phyloP scores from a whole-genome alignment of 768 basidiomycete genomes.

The Harrya chromipes region DNA sequence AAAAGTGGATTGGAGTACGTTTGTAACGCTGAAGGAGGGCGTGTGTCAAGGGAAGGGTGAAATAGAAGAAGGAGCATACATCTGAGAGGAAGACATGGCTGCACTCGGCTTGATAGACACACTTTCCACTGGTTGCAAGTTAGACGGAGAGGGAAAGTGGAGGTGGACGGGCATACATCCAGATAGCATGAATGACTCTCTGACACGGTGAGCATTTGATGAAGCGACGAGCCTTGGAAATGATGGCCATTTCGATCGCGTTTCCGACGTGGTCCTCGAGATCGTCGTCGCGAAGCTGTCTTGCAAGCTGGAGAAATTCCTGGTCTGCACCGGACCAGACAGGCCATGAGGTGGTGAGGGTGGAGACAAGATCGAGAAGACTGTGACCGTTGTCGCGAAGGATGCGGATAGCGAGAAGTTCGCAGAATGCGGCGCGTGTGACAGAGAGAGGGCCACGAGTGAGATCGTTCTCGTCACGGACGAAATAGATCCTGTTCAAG shows the following conservation, averaged over 20 bases:
- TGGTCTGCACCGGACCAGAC: constrained; percentile 75
- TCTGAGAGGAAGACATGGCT: constrained; percentile 89
- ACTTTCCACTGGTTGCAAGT: constrained; percentile 62
- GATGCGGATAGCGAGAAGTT: constrained; percentile 80
- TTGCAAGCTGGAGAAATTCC: constrained; percentile 52
- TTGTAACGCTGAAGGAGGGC: constrained; percentile 78
- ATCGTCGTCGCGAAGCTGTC: constrained; percentile 65
- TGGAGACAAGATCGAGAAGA: constrained; percentile 64
- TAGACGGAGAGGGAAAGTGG: constrained; percentile 2
- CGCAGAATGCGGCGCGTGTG: constrained; percentile 81
- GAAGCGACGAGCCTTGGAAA: constrained; percentile 83
- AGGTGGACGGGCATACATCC: constrained; percentile 50
- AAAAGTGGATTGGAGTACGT: constrained; percentile 86
- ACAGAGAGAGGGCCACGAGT: constrained; percentile 65
- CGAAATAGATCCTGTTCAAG: constrained; percentile 82
- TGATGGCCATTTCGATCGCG: constrained; percentile 89
- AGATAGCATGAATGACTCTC: constrained; percentile 83
- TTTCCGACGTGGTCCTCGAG: constrained; percentile 82
- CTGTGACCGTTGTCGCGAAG: constrained; percentile 70
- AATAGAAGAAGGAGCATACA: constrained; percentile 39
- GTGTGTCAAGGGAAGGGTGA: background rate
- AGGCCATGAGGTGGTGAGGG: constrained; percentile 75
- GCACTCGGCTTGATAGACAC: constrained; percentile 88
- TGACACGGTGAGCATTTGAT: constrained; percentile 89
- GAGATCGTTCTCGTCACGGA: constrained; percentile 66